Conservation (phyloP, 176 grass and related monocot genomes). For the Dactylis glomerata region DNA sequence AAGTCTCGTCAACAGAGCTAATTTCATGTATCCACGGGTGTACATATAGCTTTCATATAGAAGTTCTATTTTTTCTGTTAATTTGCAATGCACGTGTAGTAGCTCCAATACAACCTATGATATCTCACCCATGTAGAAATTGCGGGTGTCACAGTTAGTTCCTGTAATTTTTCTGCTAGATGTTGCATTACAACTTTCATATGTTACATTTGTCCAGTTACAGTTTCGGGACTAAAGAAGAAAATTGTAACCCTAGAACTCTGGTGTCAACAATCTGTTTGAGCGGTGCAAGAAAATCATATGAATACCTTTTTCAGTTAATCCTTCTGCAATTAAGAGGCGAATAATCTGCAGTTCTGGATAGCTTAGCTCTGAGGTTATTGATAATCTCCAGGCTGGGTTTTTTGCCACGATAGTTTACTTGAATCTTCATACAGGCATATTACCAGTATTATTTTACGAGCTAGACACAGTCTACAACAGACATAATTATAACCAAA, state of each 20-base stretch:
- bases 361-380: neutral
- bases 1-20: neutral
- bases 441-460: neutral
- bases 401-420: slow-evolving; percentile 9
- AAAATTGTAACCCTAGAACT: neutral
- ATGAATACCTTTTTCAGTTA: neutral
- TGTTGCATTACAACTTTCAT: neutral
- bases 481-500: neutral
- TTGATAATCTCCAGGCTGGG: neutral
- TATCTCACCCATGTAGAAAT: slow-evolving; percentile 16
- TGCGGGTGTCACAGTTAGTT: neutral
- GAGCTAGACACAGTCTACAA: neutral
- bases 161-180: neutral
- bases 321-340: neutral
- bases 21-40: neutral
- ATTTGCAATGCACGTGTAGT: slow-evolving; percentile 8
- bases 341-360: slow-evolving; percentile 6
- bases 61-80: neutral
- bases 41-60: neutral
- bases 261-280: neutral
- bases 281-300: neutral
- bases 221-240: neutral
- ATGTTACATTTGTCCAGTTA: neutral
- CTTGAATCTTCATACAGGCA: neutral
- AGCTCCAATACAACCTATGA: neutral